Conservation (phyloP, 2,329 filamentous ascomycete genomes). For the Xylariaceae sp. region DNA sequence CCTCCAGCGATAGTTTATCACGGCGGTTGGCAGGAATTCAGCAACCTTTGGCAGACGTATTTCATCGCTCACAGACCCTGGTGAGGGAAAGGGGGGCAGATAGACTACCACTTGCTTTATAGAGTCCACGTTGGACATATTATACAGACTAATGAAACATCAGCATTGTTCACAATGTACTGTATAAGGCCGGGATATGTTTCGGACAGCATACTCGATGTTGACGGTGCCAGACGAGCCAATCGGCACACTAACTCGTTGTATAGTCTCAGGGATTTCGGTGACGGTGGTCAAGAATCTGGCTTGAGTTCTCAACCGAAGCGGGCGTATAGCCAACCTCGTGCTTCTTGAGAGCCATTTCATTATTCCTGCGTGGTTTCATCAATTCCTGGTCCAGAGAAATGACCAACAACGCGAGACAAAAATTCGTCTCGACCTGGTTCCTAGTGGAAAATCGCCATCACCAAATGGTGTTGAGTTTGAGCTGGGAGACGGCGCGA, state of each 20-base stretch:
- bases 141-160: constrained; percentile 42
- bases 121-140: constrained; percentile 36
- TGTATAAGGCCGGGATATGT: background rate
- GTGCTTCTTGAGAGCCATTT: constrained; percentile 15
- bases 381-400: background rate
- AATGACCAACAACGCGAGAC: too few relatives aligned
- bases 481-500: too few relatives aligned
- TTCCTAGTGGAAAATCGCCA: too few relatives aligned
- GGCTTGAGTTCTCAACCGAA: constrained; percentile 13
- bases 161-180: constrained; percentile 17
- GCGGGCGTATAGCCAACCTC: constrained; percentile 10
- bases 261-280: constrained; percentile 26
- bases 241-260: constrained; percentile 43
- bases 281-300: constrained; percentile 21
- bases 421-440: too few relatives aligned
- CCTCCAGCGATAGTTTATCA: constrained; percentile 57
- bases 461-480: too few relatives aligned
- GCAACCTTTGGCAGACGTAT: constrained; percentile 39
- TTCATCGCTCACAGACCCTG: constrained; percentile 20
- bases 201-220: constrained; percentile 41
- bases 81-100: constrained; percentile 45
- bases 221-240: constrained; percentile 46
- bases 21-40: constrained; percentile 42
- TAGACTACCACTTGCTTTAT: constrained; percentile 48
- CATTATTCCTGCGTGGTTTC: constrained; percentile 8